Evolutionary conservation across 345 rosid species (phyloP).

Genomic region (Gynandropsis gynandra): DNA sequence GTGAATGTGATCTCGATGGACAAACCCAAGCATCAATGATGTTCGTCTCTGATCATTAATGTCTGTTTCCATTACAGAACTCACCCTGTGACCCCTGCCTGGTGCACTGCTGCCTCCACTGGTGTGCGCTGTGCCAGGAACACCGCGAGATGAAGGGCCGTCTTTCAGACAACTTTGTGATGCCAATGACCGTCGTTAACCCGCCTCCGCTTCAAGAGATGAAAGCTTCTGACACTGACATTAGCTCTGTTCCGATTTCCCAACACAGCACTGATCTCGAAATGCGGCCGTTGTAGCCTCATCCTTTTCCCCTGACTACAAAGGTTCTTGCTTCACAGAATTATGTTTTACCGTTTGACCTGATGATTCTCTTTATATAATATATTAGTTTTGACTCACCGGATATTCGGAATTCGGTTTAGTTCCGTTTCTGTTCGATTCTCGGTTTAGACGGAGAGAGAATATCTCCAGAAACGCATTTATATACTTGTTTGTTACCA

Average conservation of each 20-base stretch:
- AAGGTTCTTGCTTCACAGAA: not conserved
- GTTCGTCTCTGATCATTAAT: not conserved
- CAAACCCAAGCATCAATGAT: too few species aligned
- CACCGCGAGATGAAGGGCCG: slow-evolving; percentile 85
- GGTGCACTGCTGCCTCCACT: slow-evolving; percentile 69
- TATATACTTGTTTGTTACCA: too few species aligned
- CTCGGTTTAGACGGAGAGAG: too few species aligned
- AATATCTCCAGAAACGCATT: too few species aligned
- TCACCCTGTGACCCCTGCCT: slow-evolving; percentile 80
- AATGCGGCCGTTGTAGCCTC: slow-evolving; percentile 30
- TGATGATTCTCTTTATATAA: too few species aligned
- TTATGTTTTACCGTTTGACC: too few species aligned
- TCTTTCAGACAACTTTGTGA: slow-evolving; percentile 58
- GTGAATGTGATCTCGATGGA: too few species aligned
- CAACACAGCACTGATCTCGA: slow-evolving; percentile 26
- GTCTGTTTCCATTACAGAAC: slow-evolving; percentile 40
- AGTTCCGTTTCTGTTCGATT: too few species aligned
- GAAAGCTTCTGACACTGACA: slow-evolving; percentile 33
- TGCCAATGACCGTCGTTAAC: slow-evolving; percentile 87
- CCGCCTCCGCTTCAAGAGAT: slow-evolving; percentile 90
- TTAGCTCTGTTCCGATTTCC: slow-evolving; percentile 19
- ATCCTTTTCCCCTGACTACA: too few species aligned
- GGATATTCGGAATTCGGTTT: too few species aligned
- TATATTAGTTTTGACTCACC: too few species aligned
- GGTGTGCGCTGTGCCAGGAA: slow-evolving; percentile 76